Evolutionary conservation across 2,329 filamentous ascomycete genomes (phyloP).

Genomic region (Fulvia fulva): DNA sequence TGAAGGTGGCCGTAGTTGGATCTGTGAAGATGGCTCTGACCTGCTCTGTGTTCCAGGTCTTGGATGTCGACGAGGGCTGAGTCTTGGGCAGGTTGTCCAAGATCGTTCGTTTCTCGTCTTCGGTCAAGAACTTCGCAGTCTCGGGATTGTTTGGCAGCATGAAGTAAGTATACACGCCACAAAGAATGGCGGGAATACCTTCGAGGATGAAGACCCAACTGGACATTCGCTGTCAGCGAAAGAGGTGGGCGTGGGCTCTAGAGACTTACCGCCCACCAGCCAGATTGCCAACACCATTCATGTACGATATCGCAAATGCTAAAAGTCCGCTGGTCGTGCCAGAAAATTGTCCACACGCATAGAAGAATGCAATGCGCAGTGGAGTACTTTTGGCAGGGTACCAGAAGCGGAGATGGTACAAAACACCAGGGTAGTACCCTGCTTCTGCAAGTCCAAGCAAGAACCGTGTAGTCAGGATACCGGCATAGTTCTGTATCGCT

Average conservation of each 20-base stretch:
- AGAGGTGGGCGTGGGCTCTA: constrained; percentile 2
- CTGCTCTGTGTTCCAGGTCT: constrained; percentile 22
- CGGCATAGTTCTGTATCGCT: constrained; percentile 22
- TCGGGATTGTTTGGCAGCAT: constrained; percentile 58
- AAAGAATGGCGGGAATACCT: constrained; percentile 33
- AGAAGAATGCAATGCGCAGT: constrained; percentile 35
- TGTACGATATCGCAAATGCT: constrained; percentile 38
- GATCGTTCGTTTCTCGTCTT: constrained; percentile 30
- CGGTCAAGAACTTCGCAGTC: constrained; percentile 53
- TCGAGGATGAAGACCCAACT: constrained; percentile 23
- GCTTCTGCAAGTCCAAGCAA: constrained; percentile 28
- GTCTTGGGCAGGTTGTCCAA: constrained; percentile 18
- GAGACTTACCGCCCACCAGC: constrained; percentile 23
- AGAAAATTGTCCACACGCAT: constrained; percentile 34
- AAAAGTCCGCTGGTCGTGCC: constrained; percentile 43
- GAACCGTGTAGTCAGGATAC: constrained; percentile 22
- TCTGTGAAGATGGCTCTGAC: constrained; percentile 20
- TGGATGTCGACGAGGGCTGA: constrained; percentile 17
- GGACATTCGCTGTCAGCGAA: not conserved
- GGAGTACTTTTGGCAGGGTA: constrained; percentile 33
- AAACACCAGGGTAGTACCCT: constrained; percentile 27
- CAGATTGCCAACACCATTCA: constrained; percentile 41
- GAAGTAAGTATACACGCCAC: constrained; percentile 37
- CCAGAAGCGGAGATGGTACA: constrained; percentile 31
- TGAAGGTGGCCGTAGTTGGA: constrained; percentile 19